Percentiles rank a stretch among this genome's conserved stretches.
Conservation (phyloP, 106 monocot species). For the Iris macrosiphon region DNA sequence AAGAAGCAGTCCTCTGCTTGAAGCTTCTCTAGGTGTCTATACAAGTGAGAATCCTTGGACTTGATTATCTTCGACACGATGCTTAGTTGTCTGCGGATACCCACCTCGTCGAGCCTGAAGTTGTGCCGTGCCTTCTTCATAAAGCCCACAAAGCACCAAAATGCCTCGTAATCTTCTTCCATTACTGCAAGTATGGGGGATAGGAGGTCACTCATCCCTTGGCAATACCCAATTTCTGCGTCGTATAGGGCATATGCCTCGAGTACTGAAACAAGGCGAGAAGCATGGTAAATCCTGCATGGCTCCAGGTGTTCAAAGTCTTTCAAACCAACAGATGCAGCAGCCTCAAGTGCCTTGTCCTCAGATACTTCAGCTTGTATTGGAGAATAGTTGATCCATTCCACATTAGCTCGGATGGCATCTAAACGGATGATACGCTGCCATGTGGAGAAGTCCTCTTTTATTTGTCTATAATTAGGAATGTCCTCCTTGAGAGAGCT, state of each 20-base stretch:
- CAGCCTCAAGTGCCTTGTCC: slow-evolving; percentile 30
- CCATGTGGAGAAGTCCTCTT: slow-evolving; percentile 77
- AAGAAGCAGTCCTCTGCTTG: slow-evolving; percentile 83
- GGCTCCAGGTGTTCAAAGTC: slow-evolving; percentile 82
- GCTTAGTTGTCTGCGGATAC: slow-evolving; percentile 63
- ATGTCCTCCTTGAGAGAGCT: slow-evolving; percentile 12
- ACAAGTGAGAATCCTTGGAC: slow-evolving; percentile 55
- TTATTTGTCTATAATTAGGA: slow-evolving; percentile 9
- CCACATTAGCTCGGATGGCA: slow-evolving; percentile 75
- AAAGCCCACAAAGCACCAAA: slow-evolving; percentile 86
- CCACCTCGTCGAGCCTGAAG: slow-evolving; percentile 70
- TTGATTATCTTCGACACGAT: slow-evolving; percentile 78
- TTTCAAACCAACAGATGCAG: slow-evolving; percentile 49
- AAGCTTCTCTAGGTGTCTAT: slow-evolving; percentile 73
- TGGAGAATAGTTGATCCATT: slow-evolving; percentile 59
- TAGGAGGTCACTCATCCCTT: slow-evolving; percentile 89
- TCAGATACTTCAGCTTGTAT: slow-evolving; percentile 36
- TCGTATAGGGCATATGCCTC: slow-evolving; percentile 88
- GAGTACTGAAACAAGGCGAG: slow-evolving; percentile 64
- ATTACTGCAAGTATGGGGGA: slow-evolving; percentile 69
- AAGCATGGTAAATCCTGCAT: slow-evolving; percentile 58
- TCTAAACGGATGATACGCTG: slow-evolving; percentile 83
- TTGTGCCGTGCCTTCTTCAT: slow-evolving; percentile 80
- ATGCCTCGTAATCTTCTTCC: slow-evolving; percentile 62
- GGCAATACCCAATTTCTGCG: slow-evolving; percentile 81